Percentiles rank a stretch among this genome's conserved stretches.
Conservation (phyloP, 164 flowering plant genomes). For the Magnolia sinica region DNA sequence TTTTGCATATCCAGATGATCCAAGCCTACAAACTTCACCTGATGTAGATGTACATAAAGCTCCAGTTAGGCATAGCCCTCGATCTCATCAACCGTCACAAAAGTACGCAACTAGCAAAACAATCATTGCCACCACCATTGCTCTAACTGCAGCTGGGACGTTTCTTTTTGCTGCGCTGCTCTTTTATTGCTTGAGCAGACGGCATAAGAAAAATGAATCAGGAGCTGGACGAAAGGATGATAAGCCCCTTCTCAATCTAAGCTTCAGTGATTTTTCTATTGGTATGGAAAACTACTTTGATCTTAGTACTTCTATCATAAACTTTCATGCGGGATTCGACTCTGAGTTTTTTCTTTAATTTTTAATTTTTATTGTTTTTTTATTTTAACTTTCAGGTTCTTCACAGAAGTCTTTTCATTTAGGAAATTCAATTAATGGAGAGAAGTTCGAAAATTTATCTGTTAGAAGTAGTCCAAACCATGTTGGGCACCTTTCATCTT, state of each 20-base stretch:
- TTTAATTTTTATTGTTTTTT: conserved; percentile 8
- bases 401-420: conserved; percentile 36
- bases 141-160: conserved; percentile 65
- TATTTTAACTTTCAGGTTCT: conserved; percentile 50
- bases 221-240: conserved; percentile 61
- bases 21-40: conserved; percentile 11
- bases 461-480: conserved; percentile 21
- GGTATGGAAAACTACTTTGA: conserved; percentile 37
- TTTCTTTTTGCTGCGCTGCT: conserved; percentile 46
- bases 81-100: not conserved
- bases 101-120: conserved; percentile 9
- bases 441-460: conserved; percentile 34
- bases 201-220: conserved; percentile 25
- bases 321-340: not conserved
- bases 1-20: conserved; percentile 22
- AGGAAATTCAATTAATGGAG: conserved; percentile 40
- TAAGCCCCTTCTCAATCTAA: conserved; percentile 79
- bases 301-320: not conserved
- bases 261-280: conserved; percentile 63
- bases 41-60: conserved; percentile 17
- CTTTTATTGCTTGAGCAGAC: conserved; percentile 47
- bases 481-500: conserved; percentile 21
- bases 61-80: conserved; percentile 2
- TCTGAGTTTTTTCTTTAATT: not conserved
- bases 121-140: conserved; percentile 54